Base-by-base conservation (phyloP, 2,329 filamentous ascomycete genomes). In the Paecilomyces fulvus region DNA sequence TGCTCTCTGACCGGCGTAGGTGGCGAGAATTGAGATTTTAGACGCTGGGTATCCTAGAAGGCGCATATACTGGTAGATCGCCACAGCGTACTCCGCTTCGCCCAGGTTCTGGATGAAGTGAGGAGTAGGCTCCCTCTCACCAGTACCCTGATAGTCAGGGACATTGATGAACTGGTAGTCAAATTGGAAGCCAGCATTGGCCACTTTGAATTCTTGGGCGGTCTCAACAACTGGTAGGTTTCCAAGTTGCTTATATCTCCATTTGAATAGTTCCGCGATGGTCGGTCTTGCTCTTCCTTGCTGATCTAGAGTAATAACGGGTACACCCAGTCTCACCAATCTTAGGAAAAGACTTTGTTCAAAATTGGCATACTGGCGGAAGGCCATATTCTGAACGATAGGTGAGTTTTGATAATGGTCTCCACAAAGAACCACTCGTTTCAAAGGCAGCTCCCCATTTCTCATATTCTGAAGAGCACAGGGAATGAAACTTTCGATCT, bases 151-250 rank as follows among this genome's bases (percentile, higher is more conserved):
- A 77, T 96, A 99, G 69, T 96, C 88, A 1, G 87, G 86, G 1
- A 99, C 92, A 64, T 96, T 85, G 76, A 99, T 92, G 75, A 99
- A 99, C 68, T 99, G 94, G 73, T 92, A 96, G 61, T 97, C 92
- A 69, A 89, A 92, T 65, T 86, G 85, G 80, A 97, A 95, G 4
- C 94, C 94, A 14, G 94, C 85, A 71, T 99, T 99, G 50, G 92
- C 91, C 46, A 77, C 79, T 62, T 85, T 78, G 72, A 94, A 99
- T 65, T 95, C 89, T 0, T 80, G 75, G 2, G 79, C 76, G 1
- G 76, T 80, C 59, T 87, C 80, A 11, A 96, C 88, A 30, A 86
- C 80, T 3, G 92, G 86, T 4, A 99, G 78, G 64, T 94, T 90
- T 6, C 85, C 86, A 20, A 99, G 81, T 37, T 83, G 82, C 9